Evolutionary conservation across 2,329 filamentous ascomycete genomes (phyloP).

Genomic region (Fusarium sp.): DNA sequence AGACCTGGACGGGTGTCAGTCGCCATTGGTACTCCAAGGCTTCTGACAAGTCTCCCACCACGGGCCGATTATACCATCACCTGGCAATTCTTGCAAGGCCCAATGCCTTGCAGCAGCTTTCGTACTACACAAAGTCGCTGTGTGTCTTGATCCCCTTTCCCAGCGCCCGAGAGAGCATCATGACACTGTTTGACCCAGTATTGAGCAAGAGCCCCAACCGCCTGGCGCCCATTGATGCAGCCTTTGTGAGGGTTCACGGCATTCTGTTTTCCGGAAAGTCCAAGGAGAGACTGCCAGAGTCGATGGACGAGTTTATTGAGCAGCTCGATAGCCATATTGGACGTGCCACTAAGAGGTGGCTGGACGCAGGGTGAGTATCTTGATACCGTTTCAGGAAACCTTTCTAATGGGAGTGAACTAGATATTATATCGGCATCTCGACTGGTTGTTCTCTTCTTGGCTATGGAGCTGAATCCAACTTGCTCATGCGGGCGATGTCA

Average conservation of each 20-base stretch:
- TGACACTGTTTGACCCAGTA: conserved; percentile 74
- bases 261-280: conserved; percentile 68
- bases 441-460: conserved; percentile 47
- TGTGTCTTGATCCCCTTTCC: conserved; percentile 74
- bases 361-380: conserved; percentile 58
- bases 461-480: conserved; percentile 54
- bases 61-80: conserved; percentile 88
- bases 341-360: conserved; percentile 61
- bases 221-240: conserved; percentile 59
- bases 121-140: conserved; percentile 76
- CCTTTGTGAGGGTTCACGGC: conserved; percentile 72
- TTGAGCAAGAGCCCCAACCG: conserved; percentile 52
- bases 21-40: conserved; percentile 87
- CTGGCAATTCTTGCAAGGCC: conserved; percentile 81
- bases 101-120: conserved; percentile 76
- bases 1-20: conserved; percentile 84
- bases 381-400: too few species aligned
- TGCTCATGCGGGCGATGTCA: conserved; percentile 55
- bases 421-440: conserved; percentile 48
- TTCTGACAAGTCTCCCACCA: conserved; percentile 78
- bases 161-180: conserved; percentile 75
- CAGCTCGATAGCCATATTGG: conserved; percentile 68
- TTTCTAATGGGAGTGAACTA: too few species aligned
- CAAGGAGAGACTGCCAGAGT: conserved; percentile 57
- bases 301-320: conserved; percentile 60